Evolutionary conservation across 2,329 filamentous ascomycete species (phyloP).

Genomic region (Orbilia javanica): DNA sequence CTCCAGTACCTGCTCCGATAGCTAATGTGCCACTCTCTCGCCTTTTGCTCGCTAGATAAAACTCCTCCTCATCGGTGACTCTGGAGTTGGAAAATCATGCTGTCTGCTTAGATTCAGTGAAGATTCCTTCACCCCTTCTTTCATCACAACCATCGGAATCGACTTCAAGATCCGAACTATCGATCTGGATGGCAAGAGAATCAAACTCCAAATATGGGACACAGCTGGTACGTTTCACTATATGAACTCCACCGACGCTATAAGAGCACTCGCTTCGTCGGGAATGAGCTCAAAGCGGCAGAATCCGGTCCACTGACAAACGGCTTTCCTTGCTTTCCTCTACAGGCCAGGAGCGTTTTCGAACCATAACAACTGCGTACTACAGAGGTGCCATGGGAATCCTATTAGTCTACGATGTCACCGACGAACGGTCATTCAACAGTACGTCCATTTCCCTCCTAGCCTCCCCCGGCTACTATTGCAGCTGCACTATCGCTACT

Average conservation of each 20-base stretch:
- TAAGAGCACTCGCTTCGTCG: neutral
- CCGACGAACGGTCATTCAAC: conserved; percentile 93
- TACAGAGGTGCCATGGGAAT: conserved; percentile 99
- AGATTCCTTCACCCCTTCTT: conserved; percentile 96
- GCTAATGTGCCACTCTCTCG: conserved; percentile 60
- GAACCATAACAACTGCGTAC: conserved; percentile 98
- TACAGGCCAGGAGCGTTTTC: conserved; percentile 88
- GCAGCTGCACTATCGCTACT: neutral
- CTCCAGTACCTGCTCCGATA: conserved; percentile 51
- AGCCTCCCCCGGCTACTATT: conserved; percentile 3
- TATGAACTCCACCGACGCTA: neutral
- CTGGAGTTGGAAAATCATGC: conserved; percentile 96
- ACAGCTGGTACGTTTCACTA: conserved; percentile 74
- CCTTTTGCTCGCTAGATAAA: conserved; percentile 79
- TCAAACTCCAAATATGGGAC: conserved; percentile 99
- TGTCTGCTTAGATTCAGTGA: conserved; percentile 96
- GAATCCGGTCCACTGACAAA: conserved; percentile 39
- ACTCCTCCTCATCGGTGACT: conserved; percentile 95
- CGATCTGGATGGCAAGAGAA: conserved; percentile 97
- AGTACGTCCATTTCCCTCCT: conserved; percentile 72
- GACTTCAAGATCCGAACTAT: conserved; percentile 99
- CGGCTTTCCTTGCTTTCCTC: neutral
- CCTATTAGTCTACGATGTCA: conserved; percentile 97
- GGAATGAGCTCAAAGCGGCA: conserved; percentile 28
- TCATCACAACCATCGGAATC: conserved; percentile 99